Evolutionary conservation across 2,329 filamentous ascomycete genomes (phyloP).

Genomic region (Seiridium unicorne): DNA sequence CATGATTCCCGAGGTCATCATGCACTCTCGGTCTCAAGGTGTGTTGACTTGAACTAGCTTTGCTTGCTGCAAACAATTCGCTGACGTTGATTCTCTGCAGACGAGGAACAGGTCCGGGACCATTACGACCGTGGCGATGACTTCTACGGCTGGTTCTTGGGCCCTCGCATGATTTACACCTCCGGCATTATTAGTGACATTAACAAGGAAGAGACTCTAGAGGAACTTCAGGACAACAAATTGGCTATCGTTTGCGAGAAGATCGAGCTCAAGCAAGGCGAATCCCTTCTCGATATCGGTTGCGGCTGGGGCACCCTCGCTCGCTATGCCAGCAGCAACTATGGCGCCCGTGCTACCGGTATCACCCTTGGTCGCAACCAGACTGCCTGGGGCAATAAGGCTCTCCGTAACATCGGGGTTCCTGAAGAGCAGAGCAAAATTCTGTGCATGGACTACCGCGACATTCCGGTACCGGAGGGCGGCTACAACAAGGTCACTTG

Average conservation of each 20-base stretch:
- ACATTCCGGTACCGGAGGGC: slow-evolving; percentile 76
- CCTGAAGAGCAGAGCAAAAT: slow-evolving; percentile 87
- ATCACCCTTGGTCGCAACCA: slow-evolving; percentile 95
- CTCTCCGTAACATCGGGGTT: slow-evolving; percentile 78
- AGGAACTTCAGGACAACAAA: slow-evolving; percentile 98
- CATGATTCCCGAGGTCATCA: slow-evolving; percentile 86
- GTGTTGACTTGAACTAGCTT: slow-evolving; percentile 22
- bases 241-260: slow-evolving; percentile 93
- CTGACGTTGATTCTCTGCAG: slow-evolving; percentile 38
- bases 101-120: slow-evolving; percentile 96
- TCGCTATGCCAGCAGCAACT: slow-evolving; percentile 89
- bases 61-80: background rate
- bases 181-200: slow-evolving; percentile 90
- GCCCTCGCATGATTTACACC: slow-evolving; percentile 98
- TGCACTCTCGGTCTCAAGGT: slow-evolving; percentile 90
- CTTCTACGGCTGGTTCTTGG: slow-evolving; percentile 98
- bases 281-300: slow-evolving; percentile 88
- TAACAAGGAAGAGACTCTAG: slow-evolving; percentile 83
- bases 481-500: slow-evolving; percentile 94
- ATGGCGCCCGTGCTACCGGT: slow-evolving; percentile 81
- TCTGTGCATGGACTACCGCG: slow-evolving; percentile 95
- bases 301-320: slow-evolving; percentile 98
- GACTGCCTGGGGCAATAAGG: slow-evolving; percentile 93
- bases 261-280: slow-evolving; percentile 78
- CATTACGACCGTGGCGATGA: slow-evolving; percentile 98